Conservation (phyloP, 2,329 filamentous ascomycete species). For the Basipetospora chlamydospora region DNA sequence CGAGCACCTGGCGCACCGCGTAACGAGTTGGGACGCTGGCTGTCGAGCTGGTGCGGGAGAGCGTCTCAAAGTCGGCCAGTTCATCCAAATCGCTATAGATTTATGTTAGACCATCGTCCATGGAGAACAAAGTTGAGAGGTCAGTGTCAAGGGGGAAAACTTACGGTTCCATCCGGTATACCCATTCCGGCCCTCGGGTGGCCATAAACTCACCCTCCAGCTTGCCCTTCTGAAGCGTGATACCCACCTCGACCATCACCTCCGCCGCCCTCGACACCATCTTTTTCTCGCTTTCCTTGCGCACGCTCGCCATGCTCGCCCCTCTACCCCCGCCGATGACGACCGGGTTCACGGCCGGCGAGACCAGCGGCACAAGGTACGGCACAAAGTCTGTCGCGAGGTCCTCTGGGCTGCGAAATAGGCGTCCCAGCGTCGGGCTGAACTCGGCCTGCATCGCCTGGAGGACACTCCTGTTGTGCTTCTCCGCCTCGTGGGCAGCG, state of each 20-base stretch:
- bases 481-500: slow-evolving; percentile 64
- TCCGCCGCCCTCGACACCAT: slow-evolving; percentile 70
- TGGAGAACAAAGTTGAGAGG: no score
- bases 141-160: no score
- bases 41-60: slow-evolving; percentile 34
- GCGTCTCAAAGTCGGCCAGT: slow-evolving; percentile 61
- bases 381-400: slow-evolving; percentile 74
- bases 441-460: slow-evolving; percentile 59
- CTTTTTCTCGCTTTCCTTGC: slow-evolving; percentile 68
- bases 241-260: slow-evolving; percentile 69
- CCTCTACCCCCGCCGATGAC: slow-evolving; percentile 59
- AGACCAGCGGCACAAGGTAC: slow-evolving; percentile 68
- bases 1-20: slow-evolving; percentile 82
- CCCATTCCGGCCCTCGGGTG: slow-evolving; percentile 52
- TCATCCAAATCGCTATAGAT: slow-evolving; percentile 52
- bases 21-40: slow-evolving; percentile 67
- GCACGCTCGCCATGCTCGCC: slow-evolving; percentile 63
- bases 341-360: slow-evolving; percentile 83
- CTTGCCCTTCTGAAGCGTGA: slow-evolving; percentile 66
- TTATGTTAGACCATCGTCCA: no score
- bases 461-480: slow-evolving; percentile 61
- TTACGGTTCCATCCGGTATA: slow-evolving; percentile 91
- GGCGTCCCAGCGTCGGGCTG: slow-evolving; percentile 54
- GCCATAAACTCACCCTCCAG: slow-evolving; percentile 54
- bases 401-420: slow-evolving; percentile 66